Percentiles rank a stretch among this genome's conserved stretches.
These are phyloP conservation scores for Mangifera indica DNA, from an alignment of 345 rosid genomes.

Conservation along the genomic window DNA sequence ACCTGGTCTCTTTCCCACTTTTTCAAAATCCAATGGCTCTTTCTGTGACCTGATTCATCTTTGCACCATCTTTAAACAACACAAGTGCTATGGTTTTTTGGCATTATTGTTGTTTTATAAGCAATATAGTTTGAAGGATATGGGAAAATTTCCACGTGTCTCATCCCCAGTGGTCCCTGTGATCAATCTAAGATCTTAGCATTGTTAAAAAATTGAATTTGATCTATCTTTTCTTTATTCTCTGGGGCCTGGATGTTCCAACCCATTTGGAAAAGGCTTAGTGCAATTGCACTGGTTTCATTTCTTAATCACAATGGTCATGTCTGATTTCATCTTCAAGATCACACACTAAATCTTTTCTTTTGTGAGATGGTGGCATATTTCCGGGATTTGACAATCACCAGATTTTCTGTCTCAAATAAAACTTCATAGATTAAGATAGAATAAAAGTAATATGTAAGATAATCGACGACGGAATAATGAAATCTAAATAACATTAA, in stretches of 20 bases:
- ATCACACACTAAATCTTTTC: no score
- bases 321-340: neutral
- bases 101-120: constrained; percentile 22
- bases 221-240: constrained; percentile 23
- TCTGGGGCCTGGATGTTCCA: constrained; percentile 37
- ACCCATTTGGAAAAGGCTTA: constrained; percentile 32
- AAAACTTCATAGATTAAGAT: no score
- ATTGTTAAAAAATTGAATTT: neutral
- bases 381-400: constrained; percentile 15
- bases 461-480: no score
- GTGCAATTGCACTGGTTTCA: constrained; percentile 14
- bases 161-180: neutral
- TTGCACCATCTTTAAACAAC: constrained; percentile 39
- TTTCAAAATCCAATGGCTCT: constrained; percentile 25
- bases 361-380: constrained; percentile 9
- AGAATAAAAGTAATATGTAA: no score
- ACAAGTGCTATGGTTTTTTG: constrained; percentile 23
- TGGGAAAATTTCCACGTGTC: constrained; percentile 31
- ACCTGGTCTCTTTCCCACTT: constrained; percentile 12
- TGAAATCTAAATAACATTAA: no score
- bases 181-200: no score
- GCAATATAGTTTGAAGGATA: neutral
- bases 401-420: neutral
- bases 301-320: constrained; percentile 18
- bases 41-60: constrained; percentile 34